Conservation (phyloP, 495 filamentous ascomycete genomes). For the Xanthoparmelia taractica region DNA sequence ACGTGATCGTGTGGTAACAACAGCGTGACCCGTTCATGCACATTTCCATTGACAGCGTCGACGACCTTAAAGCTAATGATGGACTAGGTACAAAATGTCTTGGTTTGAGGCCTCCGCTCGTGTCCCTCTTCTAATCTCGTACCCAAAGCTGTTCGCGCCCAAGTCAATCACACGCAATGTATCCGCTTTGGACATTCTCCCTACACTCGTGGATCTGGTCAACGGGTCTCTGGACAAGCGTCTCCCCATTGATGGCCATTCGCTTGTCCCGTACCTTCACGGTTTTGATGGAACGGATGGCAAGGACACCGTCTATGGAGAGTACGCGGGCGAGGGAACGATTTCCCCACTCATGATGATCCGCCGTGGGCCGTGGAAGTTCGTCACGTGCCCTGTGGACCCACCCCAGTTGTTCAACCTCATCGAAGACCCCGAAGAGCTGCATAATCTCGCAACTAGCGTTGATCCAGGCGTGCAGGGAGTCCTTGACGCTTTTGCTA, state of each 20-base stretch:
- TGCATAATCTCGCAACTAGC: conserved; percentile 56
- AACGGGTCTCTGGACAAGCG: conserved; percentile 52
- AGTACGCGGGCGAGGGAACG: conserved; percentile 86
- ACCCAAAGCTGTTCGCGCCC: conserved; percentile 59
- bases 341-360: conserved; percentile 88
- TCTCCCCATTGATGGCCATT: conserved; percentile 70
- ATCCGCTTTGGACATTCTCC: conserved; percentile 76
- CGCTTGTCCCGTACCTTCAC: conserved; percentile 62
- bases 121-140: conserved; percentile 70
- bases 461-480: conserved; percentile 38
- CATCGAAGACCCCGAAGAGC: conserved; percentile 61
- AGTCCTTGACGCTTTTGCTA: conserved; percentile 51
- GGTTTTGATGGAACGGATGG: conserved; percentile 45
- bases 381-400: conserved; percentile 70
- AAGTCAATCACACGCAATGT: conserved; percentile 67
- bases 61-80: background rate
- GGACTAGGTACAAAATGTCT: conserved; percentile 72
- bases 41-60: background rate
- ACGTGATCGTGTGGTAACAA: conserved; percentile 8
- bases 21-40: conserved; percentile 3
- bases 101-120: conserved; percentile 80
- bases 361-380: conserved; percentile 73
- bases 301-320: conserved; percentile 70
- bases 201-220: conserved; percentile 75
- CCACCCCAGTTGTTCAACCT: conserved; percentile 74